Evolutionary conservation across 345 rosid species (phyloP), one percentile per base, ranked within the genome.

Genomic region (Passiflora organensis): DNA sequence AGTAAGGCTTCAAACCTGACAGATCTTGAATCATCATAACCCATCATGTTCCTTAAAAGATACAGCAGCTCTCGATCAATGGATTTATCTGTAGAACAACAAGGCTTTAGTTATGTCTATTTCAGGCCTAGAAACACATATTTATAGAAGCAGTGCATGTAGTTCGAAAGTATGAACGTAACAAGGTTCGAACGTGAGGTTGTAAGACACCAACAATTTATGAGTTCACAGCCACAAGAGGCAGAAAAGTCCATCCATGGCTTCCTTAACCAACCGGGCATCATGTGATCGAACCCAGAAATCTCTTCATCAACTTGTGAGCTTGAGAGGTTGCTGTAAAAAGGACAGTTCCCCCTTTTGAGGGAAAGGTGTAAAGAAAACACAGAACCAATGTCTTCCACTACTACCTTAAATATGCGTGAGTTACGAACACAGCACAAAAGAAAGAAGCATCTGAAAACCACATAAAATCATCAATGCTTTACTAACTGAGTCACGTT

Each of bases 21-120:
- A 55, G 88, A 82, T 81, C 86, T 82, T 65, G 90, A 72, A 65
- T 76, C 61, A 32, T 53, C 63, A 69, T 32, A 76, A 46, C 66
- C 82, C 79, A 71, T 71, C 19, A 10, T 60, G 24, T 8, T 53
- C 42, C 8, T 39, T 37, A 6, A 16, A n/a, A 21, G 14, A 19
- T 20, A 32, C 14, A 24, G 20, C 2, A 14, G 12, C 11, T 32
- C 8, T 41, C 32, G 46, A 47, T 55, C 15, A 51, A 32, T 12
- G 62, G 25, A 45, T 53, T 49, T 25, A 45, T 51, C 54, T 58
- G 54, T 9, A 28, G 34, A 2, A 28, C 16, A 18, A 58, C 44
- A 11, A 15, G 32, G 22, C 28, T 2, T 37, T 22, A 15, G 25
- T 6, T 45, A 47, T 16, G 15, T 4, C 18, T 19, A 65, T 59